Evolutionary conservation across 2,329 filamentous ascomycete genomes (phyloP).

Genomic region (Keithomyces neogunnii): DNA sequence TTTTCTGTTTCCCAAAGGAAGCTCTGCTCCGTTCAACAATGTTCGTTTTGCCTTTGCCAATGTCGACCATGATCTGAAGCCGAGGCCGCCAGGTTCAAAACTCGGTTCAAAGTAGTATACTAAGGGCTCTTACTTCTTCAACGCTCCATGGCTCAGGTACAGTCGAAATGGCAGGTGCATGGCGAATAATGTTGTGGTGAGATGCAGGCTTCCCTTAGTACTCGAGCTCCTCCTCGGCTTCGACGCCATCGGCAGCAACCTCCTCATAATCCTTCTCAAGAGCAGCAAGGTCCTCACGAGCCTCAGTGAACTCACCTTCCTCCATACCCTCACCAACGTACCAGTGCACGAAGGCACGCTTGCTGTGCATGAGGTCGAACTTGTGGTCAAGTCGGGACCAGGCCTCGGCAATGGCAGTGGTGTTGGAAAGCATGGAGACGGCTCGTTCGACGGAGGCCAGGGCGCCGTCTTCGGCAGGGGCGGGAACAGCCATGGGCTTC

Average conservation of each 20-base stretch:
- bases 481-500: conserved; percentile 53
- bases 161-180: background rate
- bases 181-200: background rate
- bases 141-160: background rate
- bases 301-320: conserved; percentile 83
- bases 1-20: background rate
- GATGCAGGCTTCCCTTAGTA: conserved; percentile 51
- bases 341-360: conserved; percentile 70
- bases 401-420: conserved; percentile 64
- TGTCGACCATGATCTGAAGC: background rate
- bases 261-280: conserved; percentile 84
- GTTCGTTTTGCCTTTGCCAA: background rate
- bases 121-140: background rate
- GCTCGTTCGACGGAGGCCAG: conserved; percentile 54
- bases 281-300: conserved; percentile 76
- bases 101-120: background rate
- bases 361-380: conserved; percentile 73
- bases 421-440: conserved; percentile 68
- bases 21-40: background rate
- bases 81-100: background rate
- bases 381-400: conserved; percentile 67
- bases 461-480: conserved; percentile 45
- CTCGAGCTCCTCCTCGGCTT: conserved; percentile 59
- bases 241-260: conserved; percentile 65
- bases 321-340: conserved; percentile 89